Percentiles rank a stretch among this genome's conserved stretches.
Evolutionary conservation across 768 basidiomycete species (phyloP).

Genomic region (Lactifluus volemus): DNA sequence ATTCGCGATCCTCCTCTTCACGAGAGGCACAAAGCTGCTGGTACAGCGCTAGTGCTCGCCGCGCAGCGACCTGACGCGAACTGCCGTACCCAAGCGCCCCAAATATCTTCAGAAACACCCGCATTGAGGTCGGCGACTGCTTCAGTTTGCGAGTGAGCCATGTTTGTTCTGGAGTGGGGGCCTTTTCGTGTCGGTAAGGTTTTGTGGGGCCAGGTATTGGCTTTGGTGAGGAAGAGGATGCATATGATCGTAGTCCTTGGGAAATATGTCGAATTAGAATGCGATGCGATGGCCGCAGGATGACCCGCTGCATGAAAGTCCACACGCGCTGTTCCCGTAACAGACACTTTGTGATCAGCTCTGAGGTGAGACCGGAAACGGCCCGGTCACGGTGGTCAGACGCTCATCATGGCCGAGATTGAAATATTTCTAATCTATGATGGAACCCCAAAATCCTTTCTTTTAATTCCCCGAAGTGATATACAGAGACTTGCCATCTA

Average conservation of each 20-base stretch:
- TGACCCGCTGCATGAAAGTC: conserved; percentile 3
- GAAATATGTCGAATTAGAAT: neutral
- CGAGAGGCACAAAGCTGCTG: conserved; percentile 14
- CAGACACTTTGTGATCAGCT: no score
- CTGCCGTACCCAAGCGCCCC: conserved; percentile 18
- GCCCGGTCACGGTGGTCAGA: no score
- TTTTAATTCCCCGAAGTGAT: no score
- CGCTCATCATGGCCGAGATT: no score
- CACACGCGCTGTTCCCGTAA: no score
- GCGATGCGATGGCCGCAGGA: neutral
- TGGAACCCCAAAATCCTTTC: no score
- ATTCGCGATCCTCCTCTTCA: conserved; percentile 17
- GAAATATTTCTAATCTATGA: no score
- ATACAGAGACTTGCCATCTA: no score
- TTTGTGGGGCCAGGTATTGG: conserved; percentile 13
- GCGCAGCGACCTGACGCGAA: conserved; percentile 13
- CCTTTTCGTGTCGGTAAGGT: conserved; percentile 16
- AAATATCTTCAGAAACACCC: conserved; percentile 13
- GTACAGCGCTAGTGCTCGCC: conserved; percentile 17
- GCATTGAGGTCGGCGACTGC: conserved; percentile 14
- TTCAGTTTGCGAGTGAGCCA: conserved; percentile 20
- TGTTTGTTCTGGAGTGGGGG: conserved; percentile 10
- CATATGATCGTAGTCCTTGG: neutral
- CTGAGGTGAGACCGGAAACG: neutral
- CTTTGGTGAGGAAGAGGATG: neutral